Evolutionary conservation across 2,329 filamentous ascomycete genomes (phyloP), one percentile per base, ranked within the genome.

Genomic region (Cladophialophora exuberans): DNA sequence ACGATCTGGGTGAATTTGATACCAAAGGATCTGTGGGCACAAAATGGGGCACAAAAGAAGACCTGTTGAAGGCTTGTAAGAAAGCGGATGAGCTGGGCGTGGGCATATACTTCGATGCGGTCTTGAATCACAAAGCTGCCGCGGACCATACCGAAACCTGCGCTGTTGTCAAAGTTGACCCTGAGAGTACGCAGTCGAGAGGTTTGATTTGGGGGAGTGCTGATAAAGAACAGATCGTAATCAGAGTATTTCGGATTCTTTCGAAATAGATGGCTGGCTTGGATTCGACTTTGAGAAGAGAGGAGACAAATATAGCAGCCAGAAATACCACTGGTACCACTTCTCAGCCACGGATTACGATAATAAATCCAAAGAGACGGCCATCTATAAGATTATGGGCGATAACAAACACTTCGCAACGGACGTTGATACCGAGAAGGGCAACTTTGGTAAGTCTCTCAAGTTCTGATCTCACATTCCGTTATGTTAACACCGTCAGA

Each of bases 401-500:
- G 67, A 75, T 56, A 79, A 80, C 56, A 85, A 86, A 63, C 75
- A 78, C 39, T 87, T 83, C 82, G 78, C 79, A 9, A 66, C 76
- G 1, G 74, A 74, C 2, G 82, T 83, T 1, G 81, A 82, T 11
- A 76, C 79, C 31, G 72, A 84, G 66, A 78, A 82, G 59, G 84
- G 84, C 6, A 87, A 87, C 61, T 80, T 76, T 52, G 70, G 48
- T 54, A 22, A 7, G 52, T 26, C 6, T 4, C 79, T 61, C 70
- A 67, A 39, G 59, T 72, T 66, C 68, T 48, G 51, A 50, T 26
- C 28, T 28, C 18, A 33, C 28, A 36, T 43, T n/a, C 43, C 33
- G n/a, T n/a, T n/a, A n/a, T 36, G 46, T 22, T 42, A 36, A 35
- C 41, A 93, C 81, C 94, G 86, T 62, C 93, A 97, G 75, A 94